Conservation (phyloP, 805 yeast species). For the Nakazawaea pomicola region DNA sequence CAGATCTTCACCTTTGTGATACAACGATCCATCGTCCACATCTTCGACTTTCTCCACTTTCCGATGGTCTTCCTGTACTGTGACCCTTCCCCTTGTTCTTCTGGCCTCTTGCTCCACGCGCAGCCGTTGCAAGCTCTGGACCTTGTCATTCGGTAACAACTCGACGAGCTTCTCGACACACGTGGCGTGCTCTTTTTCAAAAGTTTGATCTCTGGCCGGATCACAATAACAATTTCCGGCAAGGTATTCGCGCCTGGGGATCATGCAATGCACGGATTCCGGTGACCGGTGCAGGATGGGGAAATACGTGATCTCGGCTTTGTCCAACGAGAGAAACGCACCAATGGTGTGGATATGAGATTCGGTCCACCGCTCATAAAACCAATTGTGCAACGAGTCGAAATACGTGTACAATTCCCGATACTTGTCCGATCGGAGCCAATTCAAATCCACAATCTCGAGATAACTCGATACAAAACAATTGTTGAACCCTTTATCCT, state of each 20-base stretch:
- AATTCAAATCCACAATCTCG: conserved; percentile 48
- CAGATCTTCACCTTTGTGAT: conserved; percentile 6
- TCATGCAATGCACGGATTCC: conserved; percentile 18
- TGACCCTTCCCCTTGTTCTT: neutral
- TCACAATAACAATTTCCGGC: conserved; percentile 21
- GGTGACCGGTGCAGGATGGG: conserved; percentile 28
- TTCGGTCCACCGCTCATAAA: conserved; percentile 59
- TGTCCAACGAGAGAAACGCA: conserved; percentile 34
- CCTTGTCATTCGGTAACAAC: neutral
- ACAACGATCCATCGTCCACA: conserved; percentile 2
- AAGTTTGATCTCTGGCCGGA: conserved; percentile 15
- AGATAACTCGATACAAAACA: conserved; percentile 62
- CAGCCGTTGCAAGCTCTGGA: too few species aligned
- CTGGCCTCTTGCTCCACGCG: too few species aligned
- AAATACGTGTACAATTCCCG: conserved; percentile 37
- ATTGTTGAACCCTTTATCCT: conserved; percentile 32
- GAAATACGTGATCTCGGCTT: conserved; percentile 48
- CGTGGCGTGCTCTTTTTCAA: neutral
- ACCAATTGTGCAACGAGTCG: conserved; percentile 47
- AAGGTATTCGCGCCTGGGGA: conserved; percentile 14
- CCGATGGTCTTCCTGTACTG: neutral
- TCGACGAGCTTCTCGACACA: neutral
- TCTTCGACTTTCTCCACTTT: neutral
- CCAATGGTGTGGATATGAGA: conserved; percentile 42
- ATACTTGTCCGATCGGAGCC: conserved; percentile 43